Evolutionary conservation across 2,329 filamentous ascomycete genomes (phyloP).

Genomic region (Paraphaeosphaeria sporulosa): DNA sequence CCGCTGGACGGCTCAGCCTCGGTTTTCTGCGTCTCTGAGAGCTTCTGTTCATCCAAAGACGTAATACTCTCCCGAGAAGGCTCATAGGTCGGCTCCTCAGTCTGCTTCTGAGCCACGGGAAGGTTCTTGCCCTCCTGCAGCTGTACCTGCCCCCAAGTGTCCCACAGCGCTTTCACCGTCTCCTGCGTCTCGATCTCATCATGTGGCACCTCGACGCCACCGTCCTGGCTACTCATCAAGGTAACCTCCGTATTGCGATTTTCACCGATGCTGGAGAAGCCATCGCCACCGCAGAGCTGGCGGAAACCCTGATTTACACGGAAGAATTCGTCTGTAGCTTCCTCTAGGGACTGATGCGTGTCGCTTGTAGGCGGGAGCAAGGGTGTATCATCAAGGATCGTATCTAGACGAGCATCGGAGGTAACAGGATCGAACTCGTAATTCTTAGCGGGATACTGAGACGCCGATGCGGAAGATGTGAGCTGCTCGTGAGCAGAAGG

Average conservation of each 20-base stretch:
- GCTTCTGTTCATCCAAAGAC: no score
- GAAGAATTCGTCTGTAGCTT: neutral
- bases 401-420: neutral
- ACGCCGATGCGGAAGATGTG: neutral
- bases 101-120: no score
- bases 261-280: neutral
- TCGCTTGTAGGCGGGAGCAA: neutral
- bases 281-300: neutral
- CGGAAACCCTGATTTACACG: neutral
- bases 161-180: no score
- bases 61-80: no score
- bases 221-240: neutral
- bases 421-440: neutral
- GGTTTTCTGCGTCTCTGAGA: no score
- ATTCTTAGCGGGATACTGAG: neutral
- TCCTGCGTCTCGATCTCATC: neutral
- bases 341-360: neutral
- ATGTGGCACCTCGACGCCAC: neutral
- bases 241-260: neutral
- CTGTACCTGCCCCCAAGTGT: neutral
- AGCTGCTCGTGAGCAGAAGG: neutral
- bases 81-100: no score
- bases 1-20: no score
- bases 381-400: neutral
- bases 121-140: no score